phyloP scores from a whole-genome alignment of 1,284 basidiomycete genomes.

The Cryptococcus jaspeensis region DNA sequence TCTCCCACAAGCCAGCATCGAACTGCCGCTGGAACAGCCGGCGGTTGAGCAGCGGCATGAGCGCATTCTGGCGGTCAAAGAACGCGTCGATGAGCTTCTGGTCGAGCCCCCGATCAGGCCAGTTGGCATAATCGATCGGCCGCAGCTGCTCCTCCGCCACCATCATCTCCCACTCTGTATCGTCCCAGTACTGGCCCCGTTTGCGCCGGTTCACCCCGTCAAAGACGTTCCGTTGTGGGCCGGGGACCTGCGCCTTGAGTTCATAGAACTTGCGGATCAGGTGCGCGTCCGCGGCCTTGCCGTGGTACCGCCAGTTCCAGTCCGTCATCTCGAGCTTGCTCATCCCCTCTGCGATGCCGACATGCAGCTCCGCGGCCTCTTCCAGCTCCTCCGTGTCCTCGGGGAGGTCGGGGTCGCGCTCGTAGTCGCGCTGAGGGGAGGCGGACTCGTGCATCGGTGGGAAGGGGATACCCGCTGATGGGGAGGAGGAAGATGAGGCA shows the following conservation, averaged over 20 bases:
- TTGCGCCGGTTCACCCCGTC: conserved; percentile 35
- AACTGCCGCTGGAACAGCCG: conserved; percentile 68
- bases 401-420: conserved; percentile 32
- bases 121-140: conserved; percentile 41
- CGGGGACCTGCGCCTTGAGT: conserved; percentile 58
- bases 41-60: conserved; percentile 72
- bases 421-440: conserved; percentile 36
- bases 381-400: conserved; percentile 27
- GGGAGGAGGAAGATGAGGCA: too few relatives aligned
- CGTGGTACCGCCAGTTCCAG: conserved; percentile 61
- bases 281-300: conserved; percentile 67
- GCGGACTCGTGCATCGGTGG: conserved; percentile 21
- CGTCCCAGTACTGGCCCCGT: conserved; percentile 45
- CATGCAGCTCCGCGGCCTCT: conserved; percentile 22
- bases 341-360: conserved; percentile 28
- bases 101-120: conserved; percentile 60
- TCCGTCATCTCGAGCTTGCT: conserved; percentile 38
- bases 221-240: background rate
- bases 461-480: too few relatives aligned
- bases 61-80: conserved; percentile 63
- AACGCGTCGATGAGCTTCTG: conserved; percentile 64
- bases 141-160: conserved; percentile 40
- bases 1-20: conserved; percentile 59
- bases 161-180: conserved; percentile 49
- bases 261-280: conserved; percentile 66